Evolutionary conservation across 768 basidiomycete genomes (phyloP).

Genomic region (Podaxis sp.): DNA sequence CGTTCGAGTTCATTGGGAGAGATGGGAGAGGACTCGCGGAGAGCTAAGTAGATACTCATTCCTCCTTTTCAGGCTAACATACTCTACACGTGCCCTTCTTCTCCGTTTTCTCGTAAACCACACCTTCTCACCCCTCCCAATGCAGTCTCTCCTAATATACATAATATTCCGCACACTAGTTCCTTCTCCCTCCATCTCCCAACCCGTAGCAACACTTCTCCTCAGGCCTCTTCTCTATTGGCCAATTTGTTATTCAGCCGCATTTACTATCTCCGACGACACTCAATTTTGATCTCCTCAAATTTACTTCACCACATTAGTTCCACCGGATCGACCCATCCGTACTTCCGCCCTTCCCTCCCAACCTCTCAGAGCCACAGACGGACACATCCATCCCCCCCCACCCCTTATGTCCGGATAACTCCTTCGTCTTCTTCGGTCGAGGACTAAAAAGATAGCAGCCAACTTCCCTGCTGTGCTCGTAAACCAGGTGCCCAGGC

Average conservation of each 20-base stretch:
- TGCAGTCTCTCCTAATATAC: neutral
- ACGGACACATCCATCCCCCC: neutral
- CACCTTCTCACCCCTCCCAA: neutral
- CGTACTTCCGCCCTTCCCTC: neutral
- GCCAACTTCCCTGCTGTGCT: neutral
- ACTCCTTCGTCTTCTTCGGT: neutral
- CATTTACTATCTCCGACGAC: constrained; percentile 2
- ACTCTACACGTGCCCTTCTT: constrained; percentile 6
- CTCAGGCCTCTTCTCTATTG: neutral
- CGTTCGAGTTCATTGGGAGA: constrained; percentile 30
- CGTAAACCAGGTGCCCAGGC: neutral
- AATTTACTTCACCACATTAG: constrained; percentile 1
- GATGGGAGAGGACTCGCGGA: constrained; percentile 1
- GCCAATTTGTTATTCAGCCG: neutral
- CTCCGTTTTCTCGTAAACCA: constrained; percentile 1
- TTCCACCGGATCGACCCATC: neutral
- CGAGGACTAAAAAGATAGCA: neutral
- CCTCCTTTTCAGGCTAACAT: constrained; percentile 6
- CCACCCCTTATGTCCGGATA: neutral
- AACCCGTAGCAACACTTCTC: neutral
- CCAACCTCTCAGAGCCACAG: neutral
- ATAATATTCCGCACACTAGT: constrained; percentile 1
- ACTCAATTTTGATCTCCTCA: neutral
- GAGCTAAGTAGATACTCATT: constrained; percentile 2
- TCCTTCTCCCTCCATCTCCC: neutral